Base-by-base conservation (phyloP, 2,329 filamentous ascomycete genomes). In the Penicillium sp. region DNA sequence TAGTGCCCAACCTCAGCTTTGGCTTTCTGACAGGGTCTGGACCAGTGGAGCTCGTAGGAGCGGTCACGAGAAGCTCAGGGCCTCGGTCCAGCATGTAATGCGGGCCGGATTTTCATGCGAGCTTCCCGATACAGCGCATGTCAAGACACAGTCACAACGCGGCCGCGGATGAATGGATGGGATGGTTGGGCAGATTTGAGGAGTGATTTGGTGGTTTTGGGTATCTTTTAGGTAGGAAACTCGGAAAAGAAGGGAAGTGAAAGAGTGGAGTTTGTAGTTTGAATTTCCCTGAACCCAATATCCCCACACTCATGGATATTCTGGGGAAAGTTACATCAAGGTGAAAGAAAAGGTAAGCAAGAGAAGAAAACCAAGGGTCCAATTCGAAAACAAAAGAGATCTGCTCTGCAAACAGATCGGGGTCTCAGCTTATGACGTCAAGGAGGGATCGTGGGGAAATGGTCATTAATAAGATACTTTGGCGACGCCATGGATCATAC, bases 201-300 rank as follows among this genome's bases (percentile, higher is more conserved):
- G 8, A 7, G 66, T 44, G 1, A 38, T 16, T 56, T 13, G 16
- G 3, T 27, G 10, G 19, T 16, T 35, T 53, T 53, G 36, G 50
- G 50, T 42, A 53, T 36, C 43, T 14, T 39, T 47, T 16, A 52
- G 50, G 43, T 52, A 52, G 19, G 7, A 34, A 49, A 13, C 13
- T 29, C 19, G n/a, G 14, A 8, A 7, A 14, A 10, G 29, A 6
- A n/a, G n/a, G n/a, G n/a, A n/a, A n/a, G n/a, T n/a, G 19, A 18
- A 23, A 26, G 35, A 34, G 8, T 39, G 36, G 36, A 39, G 36
- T 19, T 23, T 39, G 36, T 19, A 38, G 41, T 40, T 13, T 29
- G 27, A 23, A 30, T 42, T 19, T 14, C 5, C 38, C 11, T n/a
- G 13, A 36, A 16, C 13, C 10, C 3, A 10, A 34, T 7, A 16